Conservation (phyloP, 331 rosid species). For the Quercus phellos region DNA sequence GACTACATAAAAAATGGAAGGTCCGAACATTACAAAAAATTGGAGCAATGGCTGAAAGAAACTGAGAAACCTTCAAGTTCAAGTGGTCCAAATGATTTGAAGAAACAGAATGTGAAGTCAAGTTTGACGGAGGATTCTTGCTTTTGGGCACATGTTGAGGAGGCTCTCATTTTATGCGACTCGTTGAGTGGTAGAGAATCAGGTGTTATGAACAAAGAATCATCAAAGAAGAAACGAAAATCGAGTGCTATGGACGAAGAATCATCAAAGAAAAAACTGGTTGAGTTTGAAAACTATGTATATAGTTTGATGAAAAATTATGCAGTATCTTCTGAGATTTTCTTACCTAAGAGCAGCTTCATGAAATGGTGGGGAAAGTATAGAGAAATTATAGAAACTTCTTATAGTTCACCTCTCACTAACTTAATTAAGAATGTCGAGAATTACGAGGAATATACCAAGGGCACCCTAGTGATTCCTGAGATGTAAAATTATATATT, state of each 20-base stretch:
- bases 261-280: neutral
- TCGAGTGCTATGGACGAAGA: no score
- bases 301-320: conserved; percentile 24
- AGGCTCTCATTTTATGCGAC: conserved; percentile 33
- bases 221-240: neutral
- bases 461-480: no score
- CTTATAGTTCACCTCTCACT: conserved; percentile 13
- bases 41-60: conserved; percentile 34
- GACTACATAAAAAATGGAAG: conserved; percentile 27
- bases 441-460: no score
- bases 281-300: conserved; percentile 42
- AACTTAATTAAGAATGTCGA: neutral
- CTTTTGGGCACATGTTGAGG: conserved; percentile 69
- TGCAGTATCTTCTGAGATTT: conserved; percentile 55
- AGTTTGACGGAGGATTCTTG: conserved; percentile 53
- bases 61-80: neutral
- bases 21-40: conserved; percentile 23
- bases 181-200: neutral
- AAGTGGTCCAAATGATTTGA: neutral
- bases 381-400: neutral
- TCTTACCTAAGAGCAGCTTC: conserved; percentile 40
- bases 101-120: conserved; percentile 16
- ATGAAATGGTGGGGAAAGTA: conserved; percentile 64
- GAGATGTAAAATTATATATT: no score
- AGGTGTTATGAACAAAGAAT: conserved; percentile 7